Base-by-base conservation (phyloP, 805 yeast species). In the Ogataea trehaloabstinens region DNA sequence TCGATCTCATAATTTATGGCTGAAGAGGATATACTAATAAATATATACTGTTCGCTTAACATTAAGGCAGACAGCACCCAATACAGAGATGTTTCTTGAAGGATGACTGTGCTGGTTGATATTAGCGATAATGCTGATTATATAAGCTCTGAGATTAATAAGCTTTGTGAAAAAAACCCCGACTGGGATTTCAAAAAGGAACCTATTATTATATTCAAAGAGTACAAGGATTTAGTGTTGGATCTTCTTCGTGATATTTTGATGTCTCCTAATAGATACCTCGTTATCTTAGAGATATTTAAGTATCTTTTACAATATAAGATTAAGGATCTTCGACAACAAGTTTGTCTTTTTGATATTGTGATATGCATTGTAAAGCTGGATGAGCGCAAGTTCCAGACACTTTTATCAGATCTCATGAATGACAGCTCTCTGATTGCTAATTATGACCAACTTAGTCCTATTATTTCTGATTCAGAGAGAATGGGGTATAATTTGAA, bases 271-370 rank as follows among this genome's bases (percentile, higher is more conserved):
- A 39, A 41, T 15, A 42, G 52, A 30, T 48, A 49, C 22, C 29
- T 45, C 8, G 25, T 45, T 3, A 42, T 48, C 4, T 30, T 28
- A 16, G 43, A 44, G 17, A 37, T 52, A 6, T 55, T 53, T 37
- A 44, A 37, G 15, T 37, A 33, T 11, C 33, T 44, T 13, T 20
- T 53, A 5, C 7, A 40, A 0, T 15, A 31, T 13, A 30, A 20
- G 4, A n/a, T 35, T 1, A 33, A 27, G 13, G 48, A 50, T 29
- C 12, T 29, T 7, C 38, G 46, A 24, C 46, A 47, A 29, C 38
- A 51, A 7, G 28, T 56, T 10, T 53, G 57, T 24, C n/a, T 56
- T 16, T 43, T 56, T 24, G 61, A 56, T 42, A 53, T 52, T 19
- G 19, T 45, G 33, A 38, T 56, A 4, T 48, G 46, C 19, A 35